Evolutionary conservation across 2,329 filamentous ascomycete genomes (phyloP).

Genomic region (Periglandula ipomoeae): DNA sequence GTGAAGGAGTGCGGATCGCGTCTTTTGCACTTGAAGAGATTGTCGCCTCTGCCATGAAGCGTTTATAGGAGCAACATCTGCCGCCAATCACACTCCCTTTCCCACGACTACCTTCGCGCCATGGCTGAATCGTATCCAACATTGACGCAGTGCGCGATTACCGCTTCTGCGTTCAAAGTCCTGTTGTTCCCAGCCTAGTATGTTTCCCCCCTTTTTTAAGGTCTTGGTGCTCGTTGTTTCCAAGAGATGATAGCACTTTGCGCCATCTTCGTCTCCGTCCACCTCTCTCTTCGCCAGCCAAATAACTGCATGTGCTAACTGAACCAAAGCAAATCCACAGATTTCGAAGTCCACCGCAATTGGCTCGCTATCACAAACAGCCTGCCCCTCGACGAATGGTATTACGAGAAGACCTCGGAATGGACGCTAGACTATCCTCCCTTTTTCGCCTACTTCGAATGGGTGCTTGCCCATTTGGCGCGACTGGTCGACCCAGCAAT

Average conservation of each 20-base stretch:
- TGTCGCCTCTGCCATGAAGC: constrained; percentile 1
- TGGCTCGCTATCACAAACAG: constrained; percentile 96
- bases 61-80: background rate
- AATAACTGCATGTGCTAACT: background rate
- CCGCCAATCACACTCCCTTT: background rate
- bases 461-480: constrained; percentile 75
- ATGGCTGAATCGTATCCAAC: constrained; percentile 83
- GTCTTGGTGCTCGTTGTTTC: too few relatives aligned
- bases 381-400: constrained; percentile 82
- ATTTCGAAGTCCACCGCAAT: constrained; percentile 98
- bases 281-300: background rate
- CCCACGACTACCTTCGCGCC: constrained; percentile 11
- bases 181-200: constrained; percentile 93
- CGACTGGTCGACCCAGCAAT: constrained; percentile 70
- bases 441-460: constrained; percentile 97
- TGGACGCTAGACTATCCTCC: constrained; percentile 99
- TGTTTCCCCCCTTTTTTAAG: too few relatives aligned
- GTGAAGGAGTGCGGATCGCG: background rate
- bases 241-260: too few relatives aligned
- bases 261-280: too few relatives aligned
- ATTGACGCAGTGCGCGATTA: constrained; percentile 77
- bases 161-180: constrained; percentile 82
- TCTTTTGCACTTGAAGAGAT: background rate
- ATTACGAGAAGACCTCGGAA: constrained; percentile 95
- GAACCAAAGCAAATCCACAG: constrained; percentile 76